These are phyloP conservation scores for Melampsora medusae DNA, from an alignment of 1,284 basidiomycete species.

Conservation along the genomic window DNA sequence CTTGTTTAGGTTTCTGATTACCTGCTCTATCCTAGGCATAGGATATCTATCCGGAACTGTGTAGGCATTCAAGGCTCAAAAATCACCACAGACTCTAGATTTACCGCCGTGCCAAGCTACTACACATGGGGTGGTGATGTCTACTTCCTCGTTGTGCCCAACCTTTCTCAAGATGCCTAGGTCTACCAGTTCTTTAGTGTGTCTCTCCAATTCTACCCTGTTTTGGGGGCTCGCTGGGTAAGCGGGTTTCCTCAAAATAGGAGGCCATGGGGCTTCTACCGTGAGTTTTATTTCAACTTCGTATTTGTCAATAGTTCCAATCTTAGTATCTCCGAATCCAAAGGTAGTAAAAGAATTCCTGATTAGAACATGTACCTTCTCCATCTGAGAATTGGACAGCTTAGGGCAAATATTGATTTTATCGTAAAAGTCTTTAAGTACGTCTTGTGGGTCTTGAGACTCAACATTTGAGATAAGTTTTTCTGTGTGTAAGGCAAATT, in stretches of 20 bases:
- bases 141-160: conserved; percentile 15
- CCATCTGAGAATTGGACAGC: too few species aligned
- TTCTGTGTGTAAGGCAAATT: too few species aligned
- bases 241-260: conserved; percentile 1
- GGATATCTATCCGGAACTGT: conserved; percentile 10
- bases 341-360: not conserved
- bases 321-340: conserved; percentile 15
- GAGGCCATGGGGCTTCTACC: conserved; percentile 6
- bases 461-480: not conserved
- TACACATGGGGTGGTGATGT: conserved; percentile 34
- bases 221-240: conserved; percentile 9
- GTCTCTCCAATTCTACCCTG: conserved; percentile 11
- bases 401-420: too few species aligned
- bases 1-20: not conserved
- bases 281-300: conserved; percentile 5
- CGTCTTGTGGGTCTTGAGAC: too few species aligned
- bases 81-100: conserved; percentile 9
- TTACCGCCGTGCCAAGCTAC: conserved; percentile 10
- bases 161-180: conserved; percentile 19
- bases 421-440: too few species aligned
- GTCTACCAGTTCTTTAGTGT: not conserved
- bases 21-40: not conserved
- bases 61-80: conserved; percentile 6
- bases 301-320: conserved; percentile 11
- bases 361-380: too few species aligned